A percentile compares a stretch with the other conserved stretches of the same genome.
These are phyloP conservation scores for Vigna trinervia DNA, from an alignment of 306 rosid genomes.

Conservation along the genomic window DNA sequence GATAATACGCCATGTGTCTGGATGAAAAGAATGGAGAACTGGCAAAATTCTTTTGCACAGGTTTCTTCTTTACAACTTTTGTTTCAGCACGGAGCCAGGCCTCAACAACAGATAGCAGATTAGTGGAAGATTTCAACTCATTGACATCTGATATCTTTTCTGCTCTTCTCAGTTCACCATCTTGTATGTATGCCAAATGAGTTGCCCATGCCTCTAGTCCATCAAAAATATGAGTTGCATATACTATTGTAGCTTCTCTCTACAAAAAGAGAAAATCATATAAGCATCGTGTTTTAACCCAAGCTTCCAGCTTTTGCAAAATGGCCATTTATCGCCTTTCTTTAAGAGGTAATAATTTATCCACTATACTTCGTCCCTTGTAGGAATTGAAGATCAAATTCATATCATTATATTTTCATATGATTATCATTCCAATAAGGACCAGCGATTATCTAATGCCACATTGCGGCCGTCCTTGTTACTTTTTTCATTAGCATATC, in stretches of 20 bases:
- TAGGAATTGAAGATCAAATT: slow-evolving; percentile 31
- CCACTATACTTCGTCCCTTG: slow-evolving; percentile 6
- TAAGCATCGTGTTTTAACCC: slow-evolving; percentile 25
- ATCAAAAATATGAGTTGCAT: slow-evolving; percentile 97
- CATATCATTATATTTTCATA: background rate
- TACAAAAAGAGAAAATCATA: slow-evolving; percentile 32
- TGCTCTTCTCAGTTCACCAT: slow-evolving; percentile 76
- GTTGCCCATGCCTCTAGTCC: slow-evolving; percentile 98
- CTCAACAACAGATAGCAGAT: slow-evolving; percentile 91
- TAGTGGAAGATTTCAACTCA: slow-evolving; percentile 75
- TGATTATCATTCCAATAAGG: slow-evolving; percentile 25
- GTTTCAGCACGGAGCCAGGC: slow-evolving; percentile 88
- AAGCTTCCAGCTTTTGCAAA: slow-evolving; percentile 35
- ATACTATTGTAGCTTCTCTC: slow-evolving; percentile 93
- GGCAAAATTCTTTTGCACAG: slow-evolving; percentile 52
- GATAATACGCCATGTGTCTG: slow-evolving; percentile 90
- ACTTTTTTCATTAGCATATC: slow-evolving; percentile 19
- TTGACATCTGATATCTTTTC: slow-evolving; percentile 74
- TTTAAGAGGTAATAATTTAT: slow-evolving; percentile 22
- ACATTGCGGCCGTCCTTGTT: slow-evolving; percentile 9
- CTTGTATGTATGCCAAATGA: slow-evolving; percentile 94
- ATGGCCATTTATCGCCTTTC: slow-evolving; percentile 33
- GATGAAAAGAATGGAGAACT: slow-evolving; percentile 72
- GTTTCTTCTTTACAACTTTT: slow-evolving; percentile 69
- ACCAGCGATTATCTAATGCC: slow-evolving; percentile 32